Conservation (phyloP, 208 protist species). For the Vickermania spadyakhi region DNA sequence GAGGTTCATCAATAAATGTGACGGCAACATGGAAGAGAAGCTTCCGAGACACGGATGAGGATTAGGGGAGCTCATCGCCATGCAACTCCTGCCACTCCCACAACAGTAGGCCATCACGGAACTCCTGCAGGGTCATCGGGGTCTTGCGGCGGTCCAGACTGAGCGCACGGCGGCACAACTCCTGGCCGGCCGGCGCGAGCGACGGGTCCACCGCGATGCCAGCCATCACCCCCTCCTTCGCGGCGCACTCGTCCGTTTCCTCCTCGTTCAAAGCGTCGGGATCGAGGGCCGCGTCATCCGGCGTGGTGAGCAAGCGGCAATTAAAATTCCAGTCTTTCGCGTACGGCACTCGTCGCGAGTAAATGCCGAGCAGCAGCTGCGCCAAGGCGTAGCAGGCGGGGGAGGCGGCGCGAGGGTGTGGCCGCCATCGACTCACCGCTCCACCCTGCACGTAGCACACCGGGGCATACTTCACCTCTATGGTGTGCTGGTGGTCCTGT, state of each 20-base stretch:
- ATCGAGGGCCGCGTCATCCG: background rate
- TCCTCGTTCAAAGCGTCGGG: constrained; percentile 2
- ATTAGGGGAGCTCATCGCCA: background rate
- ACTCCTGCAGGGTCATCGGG: constrained; percentile 6
- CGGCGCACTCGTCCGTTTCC: background rate
- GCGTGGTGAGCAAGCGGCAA: background rate
- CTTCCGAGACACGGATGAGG: no score
- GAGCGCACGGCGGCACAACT: constrained; percentile 14
- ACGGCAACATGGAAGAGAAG: no score
- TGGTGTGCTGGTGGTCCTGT: background rate
- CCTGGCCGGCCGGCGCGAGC: constrained; percentile 10
- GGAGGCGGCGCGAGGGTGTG: constrained; percentile 41
- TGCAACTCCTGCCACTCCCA: background rate
- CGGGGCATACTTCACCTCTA: constrained; percentile 22
- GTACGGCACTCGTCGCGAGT: constrained; percentile 40
- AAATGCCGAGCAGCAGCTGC: constrained; percentile 44
- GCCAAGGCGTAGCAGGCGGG: constrained; percentile 42
- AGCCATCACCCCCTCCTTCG: constrained; percentile 15
- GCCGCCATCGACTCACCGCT: constrained; percentile 40
- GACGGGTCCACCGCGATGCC: constrained; percentile 18
- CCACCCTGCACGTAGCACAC: constrained; percentile 22
- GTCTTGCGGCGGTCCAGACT: constrained; percentile 8
- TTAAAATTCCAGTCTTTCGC: constrained; percentile 3
- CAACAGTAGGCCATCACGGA: constrained; percentile 1
- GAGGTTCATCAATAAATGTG: no score